These are phyloP conservation scores for Saccharomycopsis hybrid DNA, from an alignment of 1,139 yeast species.

Conservation along the genomic window DNA sequence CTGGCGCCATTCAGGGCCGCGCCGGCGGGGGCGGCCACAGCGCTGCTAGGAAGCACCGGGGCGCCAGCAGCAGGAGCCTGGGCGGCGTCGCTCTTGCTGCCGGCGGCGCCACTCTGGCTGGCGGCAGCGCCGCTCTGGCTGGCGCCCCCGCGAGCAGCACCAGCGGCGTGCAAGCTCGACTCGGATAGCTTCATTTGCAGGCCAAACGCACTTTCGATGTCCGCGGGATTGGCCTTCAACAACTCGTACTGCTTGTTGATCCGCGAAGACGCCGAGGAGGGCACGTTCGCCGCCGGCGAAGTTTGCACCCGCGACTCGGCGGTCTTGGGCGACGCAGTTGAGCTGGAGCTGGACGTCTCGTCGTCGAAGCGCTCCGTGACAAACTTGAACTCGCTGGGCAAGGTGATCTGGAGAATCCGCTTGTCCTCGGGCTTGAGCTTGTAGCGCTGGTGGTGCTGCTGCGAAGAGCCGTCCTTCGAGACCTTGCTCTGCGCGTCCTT, in stretches of 20 bases:
- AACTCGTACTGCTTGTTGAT: not conserved
- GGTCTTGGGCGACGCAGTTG: not conserved
- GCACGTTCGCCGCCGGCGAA: too few species aligned
- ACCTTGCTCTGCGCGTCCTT: not conserved
- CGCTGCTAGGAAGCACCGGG: too few species aligned
- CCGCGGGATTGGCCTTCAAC: not conserved
- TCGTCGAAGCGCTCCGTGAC: conserved; percentile 13
- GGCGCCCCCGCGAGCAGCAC: too few species aligned
- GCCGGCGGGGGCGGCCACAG: too few species aligned
- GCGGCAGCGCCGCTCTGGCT: too few species aligned
- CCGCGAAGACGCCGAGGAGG: not conserved
- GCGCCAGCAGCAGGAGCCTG: too few species aligned
- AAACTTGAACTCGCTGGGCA: conserved; percentile 16
- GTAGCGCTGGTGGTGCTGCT: not conserved
- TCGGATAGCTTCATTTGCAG: too few species aligned
- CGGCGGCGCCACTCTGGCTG: too few species aligned
- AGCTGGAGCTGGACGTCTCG: conserved; percentile 1
- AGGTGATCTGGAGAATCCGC: conserved; percentile 12
- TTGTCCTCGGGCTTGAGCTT: conserved; percentile 12
- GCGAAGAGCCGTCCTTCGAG: not conserved
- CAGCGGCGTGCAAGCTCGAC: too few species aligned
- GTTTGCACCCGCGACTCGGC: not conserved
- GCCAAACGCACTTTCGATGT: not conserved
- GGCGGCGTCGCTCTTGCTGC: too few species aligned
- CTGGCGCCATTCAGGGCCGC: too few species aligned